Base-by-base conservation (phyloP, 768 basidiomycete species). In the Lepiota brunneoincarnata region DNA sequence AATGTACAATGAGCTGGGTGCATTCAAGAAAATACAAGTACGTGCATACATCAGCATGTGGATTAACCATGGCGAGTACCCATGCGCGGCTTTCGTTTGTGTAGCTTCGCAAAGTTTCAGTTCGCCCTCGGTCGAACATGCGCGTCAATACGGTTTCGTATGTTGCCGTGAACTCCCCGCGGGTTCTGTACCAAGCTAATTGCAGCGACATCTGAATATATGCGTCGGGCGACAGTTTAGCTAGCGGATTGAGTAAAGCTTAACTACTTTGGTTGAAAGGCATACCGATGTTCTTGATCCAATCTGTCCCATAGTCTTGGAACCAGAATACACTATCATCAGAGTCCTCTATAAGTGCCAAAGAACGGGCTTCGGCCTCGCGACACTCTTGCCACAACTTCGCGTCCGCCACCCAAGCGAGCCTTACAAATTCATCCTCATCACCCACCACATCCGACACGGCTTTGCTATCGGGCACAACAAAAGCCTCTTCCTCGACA, bases 71-170 rank as follows among this genome's bases (percentile, higher is more conserved):
- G 2, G 82, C 78, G 17, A 88, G 78, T 4, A 93, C 89, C 74
- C 88, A 95, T 6, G 75, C 75, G 28, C 89, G 79, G 55, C 87
- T 88, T 58, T 93, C 89, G 17, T 70, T 71, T 47, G 84, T 88
- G 40, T 89, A 74, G 0, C 86, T 80, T 21, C 94, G 82, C 49
- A 98, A 84, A 0, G 91, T 93, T 65, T 98, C 95, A 1, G 94
- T 97, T 15, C 95, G 82, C 14, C 93, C 95, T 58, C 86, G 83
- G 56, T 86, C 75, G 72, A 95, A 95, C 67, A 89, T 79, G 21
- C 93, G 82, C 1, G 95, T 96, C 28, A 95, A 78, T 0, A 87
- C 91, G 0, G 94, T 97, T 70, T 98, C 95, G 66, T 98, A 97
- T 6, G 91, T 93, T 1, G 95, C 91, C 3, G 91, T 91, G 61